phyloP scores from a whole-genome alignment of 768 basidiomycete genomes.

The Russula sp. region DNA sequence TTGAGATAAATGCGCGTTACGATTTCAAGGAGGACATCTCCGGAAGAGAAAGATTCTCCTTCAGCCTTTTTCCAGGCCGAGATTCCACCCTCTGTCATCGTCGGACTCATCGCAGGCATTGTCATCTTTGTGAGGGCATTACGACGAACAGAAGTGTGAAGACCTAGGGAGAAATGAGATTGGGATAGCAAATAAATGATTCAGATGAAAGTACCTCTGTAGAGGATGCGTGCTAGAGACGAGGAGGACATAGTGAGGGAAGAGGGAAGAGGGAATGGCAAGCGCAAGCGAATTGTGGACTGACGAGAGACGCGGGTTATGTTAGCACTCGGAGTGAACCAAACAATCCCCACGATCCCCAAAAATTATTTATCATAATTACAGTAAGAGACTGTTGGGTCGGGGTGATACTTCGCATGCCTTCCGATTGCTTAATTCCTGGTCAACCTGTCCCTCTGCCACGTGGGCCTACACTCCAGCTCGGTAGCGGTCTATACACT shows the following conservation, averaged over 20 bases:
- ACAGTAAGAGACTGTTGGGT: too few relatives aligned
- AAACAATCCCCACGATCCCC: slow-evolving; percentile 20
- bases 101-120: slow-evolving; percentile 99
- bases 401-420: slow-evolving; percentile 27
- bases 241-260: slow-evolving; percentile 46
- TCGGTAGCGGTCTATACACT: slow-evolving; percentile 62
- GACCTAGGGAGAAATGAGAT: slow-evolving; percentile 41
- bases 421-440: slow-evolving; percentile 48
- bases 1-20: slow-evolving; percentile 41
- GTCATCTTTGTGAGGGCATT: slow-evolving; percentile 80
- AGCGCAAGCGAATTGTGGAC: slow-evolving; percentile 14
- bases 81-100: slow-evolving; percentile 99
- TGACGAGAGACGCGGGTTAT: slow-evolving; percentile 19
- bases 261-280: slow-evolving; percentile 25
- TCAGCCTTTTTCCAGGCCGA: slow-evolving; percentile 97
- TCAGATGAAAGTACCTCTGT: slow-evolving; percentile 68
- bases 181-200: slow-evolving; percentile 40
- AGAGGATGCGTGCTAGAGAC: slow-evolving; percentile 55
- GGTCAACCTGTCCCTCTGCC: slow-evolving; percentile 69
- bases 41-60: slow-evolving; percentile 81
- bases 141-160: slow-evolving; percentile 76
- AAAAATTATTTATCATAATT: neutral
- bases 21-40: slow-evolving; percentile 95
- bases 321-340: slow-evolving; percentile 24
- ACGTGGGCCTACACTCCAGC: slow-evolving; percentile 46